Evolutionary conservation across 257 asterid species (phyloP).

Genomic region (Nicotiana noctiflora): DNA sequence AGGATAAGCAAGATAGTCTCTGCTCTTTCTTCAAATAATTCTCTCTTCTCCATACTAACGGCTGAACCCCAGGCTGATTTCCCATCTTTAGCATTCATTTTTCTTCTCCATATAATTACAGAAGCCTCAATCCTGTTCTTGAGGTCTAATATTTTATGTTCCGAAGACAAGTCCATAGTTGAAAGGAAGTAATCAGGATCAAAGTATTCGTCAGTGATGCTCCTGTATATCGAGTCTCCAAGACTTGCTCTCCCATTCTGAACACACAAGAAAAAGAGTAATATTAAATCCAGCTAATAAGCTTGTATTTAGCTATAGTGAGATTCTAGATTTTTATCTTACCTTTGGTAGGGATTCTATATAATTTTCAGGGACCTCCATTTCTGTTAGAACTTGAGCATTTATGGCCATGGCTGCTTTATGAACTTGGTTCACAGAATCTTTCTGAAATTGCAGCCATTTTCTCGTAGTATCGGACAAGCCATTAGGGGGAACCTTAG

Average conservation of each 20-base stretch:
- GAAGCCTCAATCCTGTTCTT: constrained; percentile 84
- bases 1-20: constrained; percentile 56
- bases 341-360: constrained; percentile 85
- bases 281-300: background rate
- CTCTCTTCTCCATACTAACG: constrained; percentile 79
- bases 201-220: constrained; percentile 65
- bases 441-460: constrained; percentile 78
- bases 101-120: constrained; percentile 71
- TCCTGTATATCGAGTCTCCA: constrained; percentile 72
- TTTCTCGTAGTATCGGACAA: constrained; percentile 58
- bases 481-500: constrained; percentile 69
- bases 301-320: background rate
- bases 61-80: constrained; percentile 80
- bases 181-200: constrained; percentile 63
- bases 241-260: constrained; percentile 85
- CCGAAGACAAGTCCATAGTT: constrained; percentile 54
- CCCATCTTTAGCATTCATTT: constrained; percentile 69
- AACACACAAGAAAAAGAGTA: background rate
- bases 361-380: constrained; percentile 73
- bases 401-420: constrained; percentile 93
- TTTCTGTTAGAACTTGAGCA: constrained; percentile 64
- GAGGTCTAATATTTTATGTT: constrained; percentile 83
- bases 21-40: constrained; percentile 71
- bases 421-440: constrained; percentile 69
- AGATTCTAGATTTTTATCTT: constrained; percentile 2